Conservation (phyloP, 1,284 basidiomycete genomes). For the Tilletia setariae region DNA sequence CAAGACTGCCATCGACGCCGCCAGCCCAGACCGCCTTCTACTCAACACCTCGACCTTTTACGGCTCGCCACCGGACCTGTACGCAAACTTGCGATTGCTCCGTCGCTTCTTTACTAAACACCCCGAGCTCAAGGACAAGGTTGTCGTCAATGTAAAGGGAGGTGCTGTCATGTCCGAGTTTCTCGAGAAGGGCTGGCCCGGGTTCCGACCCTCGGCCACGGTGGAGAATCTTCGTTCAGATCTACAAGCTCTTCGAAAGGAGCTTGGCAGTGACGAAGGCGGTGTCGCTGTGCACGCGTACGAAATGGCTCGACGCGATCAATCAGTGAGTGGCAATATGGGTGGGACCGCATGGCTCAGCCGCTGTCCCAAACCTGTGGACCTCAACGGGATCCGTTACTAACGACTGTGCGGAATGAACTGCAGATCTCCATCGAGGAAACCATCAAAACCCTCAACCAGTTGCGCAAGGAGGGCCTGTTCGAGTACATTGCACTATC, state of each 20-base stretch:
- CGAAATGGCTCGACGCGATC: conserved; percentile 39
- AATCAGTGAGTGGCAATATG: neutral
- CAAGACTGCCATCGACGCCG: conserved; percentile 8
- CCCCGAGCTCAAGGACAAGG: conserved; percentile 62
- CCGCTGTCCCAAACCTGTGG: too few species aligned
- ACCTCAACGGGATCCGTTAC: neutral
- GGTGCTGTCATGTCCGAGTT: conserved; percentile 45
- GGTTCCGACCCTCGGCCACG: conserved; percentile 24
- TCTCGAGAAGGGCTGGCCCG: conserved; percentile 27
- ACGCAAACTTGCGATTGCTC: conserved; percentile 58
- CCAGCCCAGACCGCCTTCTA: conserved; percentile 56
- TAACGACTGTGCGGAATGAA: too few species aligned
- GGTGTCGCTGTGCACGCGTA: conserved; percentile 35
- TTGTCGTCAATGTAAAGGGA: conserved; percentile 61
- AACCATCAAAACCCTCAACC: conserved; percentile 36
- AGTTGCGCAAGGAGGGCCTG: conserved; percentile 34
- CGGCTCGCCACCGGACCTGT: conserved; percentile 47
- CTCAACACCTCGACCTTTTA: conserved; percentile 58
- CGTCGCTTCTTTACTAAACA: conserved; percentile 60
- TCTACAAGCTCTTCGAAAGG: conserved; percentile 27
- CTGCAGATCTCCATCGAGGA: conserved; percentile 22
- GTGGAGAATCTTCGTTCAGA: conserved; percentile 28
- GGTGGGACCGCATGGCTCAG: too few species aligned
- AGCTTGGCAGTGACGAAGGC: conserved; percentile 34
- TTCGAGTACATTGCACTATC: conserved; percentile 45